Conservation (phyloP, 2,329 filamentous ascomycete genomes). For the Amphichorda felina region DNA sequence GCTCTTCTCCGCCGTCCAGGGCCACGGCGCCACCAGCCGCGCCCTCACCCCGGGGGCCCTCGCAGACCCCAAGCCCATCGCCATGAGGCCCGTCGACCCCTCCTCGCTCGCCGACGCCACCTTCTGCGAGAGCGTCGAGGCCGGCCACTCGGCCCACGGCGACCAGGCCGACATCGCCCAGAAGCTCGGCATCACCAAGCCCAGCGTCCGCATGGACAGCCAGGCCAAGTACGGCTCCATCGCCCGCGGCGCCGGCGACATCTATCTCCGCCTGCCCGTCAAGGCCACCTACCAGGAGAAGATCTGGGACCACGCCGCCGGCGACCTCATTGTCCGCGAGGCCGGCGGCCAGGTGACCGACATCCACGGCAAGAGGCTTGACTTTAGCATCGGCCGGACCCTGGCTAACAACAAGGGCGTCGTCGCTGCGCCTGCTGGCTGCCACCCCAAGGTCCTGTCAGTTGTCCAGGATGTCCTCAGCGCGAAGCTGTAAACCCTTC, state of each 20-base stretch:
- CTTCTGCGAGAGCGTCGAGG: conserved; percentile 95
- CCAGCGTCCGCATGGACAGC: conserved; percentile 92
- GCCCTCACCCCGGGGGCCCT: conserved; percentile 47
- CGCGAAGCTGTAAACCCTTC: conserved; percentile 13
- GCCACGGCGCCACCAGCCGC: conserved; percentile 69
- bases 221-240: conserved; percentile 98
- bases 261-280: conserved; percentile 83
- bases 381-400: conserved; percentile 81
- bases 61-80: conserved; percentile 47
- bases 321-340: conserved; percentile 87
- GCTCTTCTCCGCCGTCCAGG: conserved; percentile 73
- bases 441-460: conserved; percentile 66
- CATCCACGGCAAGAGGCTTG: conserved; percentile 68
- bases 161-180: conserved; percentile 73
- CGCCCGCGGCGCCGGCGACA: conserved; percentile 83
- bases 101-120: conserved; percentile 66
- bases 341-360: conserved; percentile 89
- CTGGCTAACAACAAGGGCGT: conserved; percentile 87
- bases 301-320: conserved; percentile 98
- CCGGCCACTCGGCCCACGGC: conserved; percentile 79
- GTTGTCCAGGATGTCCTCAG: conserved; percentile 71
- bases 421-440: conserved; percentile 67
- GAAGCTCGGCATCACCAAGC: conserved; percentile 74
- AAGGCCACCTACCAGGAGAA: conserved; percentile 90
- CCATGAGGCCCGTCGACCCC: conserved; percentile 66